Evolutionary conservation across 2,329 filamentous ascomycete species (phyloP), one percentile per base, ranked within the genome.

Genomic region (Cladosporium sp.): DNA sequence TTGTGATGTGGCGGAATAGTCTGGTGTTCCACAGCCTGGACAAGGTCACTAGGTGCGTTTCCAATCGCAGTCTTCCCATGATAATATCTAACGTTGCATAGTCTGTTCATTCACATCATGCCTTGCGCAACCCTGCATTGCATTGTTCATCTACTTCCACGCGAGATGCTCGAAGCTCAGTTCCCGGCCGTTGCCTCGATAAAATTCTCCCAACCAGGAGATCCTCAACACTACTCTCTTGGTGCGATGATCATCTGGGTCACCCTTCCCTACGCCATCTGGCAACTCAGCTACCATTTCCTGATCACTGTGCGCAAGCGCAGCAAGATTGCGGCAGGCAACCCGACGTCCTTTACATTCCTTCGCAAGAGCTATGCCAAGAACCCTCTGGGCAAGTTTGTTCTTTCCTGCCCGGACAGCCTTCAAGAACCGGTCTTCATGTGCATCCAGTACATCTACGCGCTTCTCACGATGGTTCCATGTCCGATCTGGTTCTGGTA

Each of bases 81-180:
- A 62, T 34, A 18, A 3, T 11, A 30, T 10, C 68, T 58, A 58
- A 72, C 64, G 36, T 14, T 36, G 51, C 7, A 10, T 68, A 90
- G 88, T 77, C 85, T 99, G n/a, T 99, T 99, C 81, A 97, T 99
- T 72, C 95, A 99, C 79, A 96, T 99, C 74, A 99, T 99, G 94
- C 95, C 95, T 0, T 97, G 93, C 71, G 94, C 91, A 6, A 92
- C 93, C 1, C 85, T 99, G 14, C 95, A 99, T 79, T 96, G 92
- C 75, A 85, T 99, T 15, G 91, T 97, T 18, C 95, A 99, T 77
- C 84, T 98, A 24, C 84, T 93, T 14, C 80, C 90, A 0, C 79
- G 86, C 1, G 87, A 88, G 26, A 77, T 86, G 51, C 90, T 96
- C 74, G 82, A 84, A 69, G 79, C 82, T 30, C 87, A 89, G 24